Conservation (phyloP, 805 yeast species). For the Tetrapisispora pingtungensis region DNA sequence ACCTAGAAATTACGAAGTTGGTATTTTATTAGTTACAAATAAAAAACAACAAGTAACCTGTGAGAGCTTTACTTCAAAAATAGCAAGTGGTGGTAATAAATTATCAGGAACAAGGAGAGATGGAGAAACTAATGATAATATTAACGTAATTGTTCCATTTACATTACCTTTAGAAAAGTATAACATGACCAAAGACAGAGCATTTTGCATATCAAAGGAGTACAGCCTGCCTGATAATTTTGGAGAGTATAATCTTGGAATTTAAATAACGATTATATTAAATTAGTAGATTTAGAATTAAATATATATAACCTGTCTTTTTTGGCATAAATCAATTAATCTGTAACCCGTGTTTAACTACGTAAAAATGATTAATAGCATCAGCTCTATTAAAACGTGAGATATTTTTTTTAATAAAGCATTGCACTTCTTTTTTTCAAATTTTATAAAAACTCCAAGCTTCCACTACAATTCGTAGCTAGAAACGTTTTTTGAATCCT, state of each 20-base stretch:
- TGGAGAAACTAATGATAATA: background rate
- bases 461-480: too few relatives aligned
- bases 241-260: slow-evolving; percentile 6
- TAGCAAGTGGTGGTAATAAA: background rate
- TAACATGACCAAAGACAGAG: slow-evolving; percentile 8
- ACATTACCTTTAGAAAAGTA: slow-evolving; percentile 13
- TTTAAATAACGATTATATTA: background rate
- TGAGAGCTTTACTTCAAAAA: slow-evolving; percentile 15
- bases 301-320: too few relatives aligned
- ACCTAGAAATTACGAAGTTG: slow-evolving; percentile 45
- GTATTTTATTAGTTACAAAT: slow-evolving; percentile 36
- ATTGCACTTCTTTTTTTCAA: too few relatives aligned
- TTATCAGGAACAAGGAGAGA: background rate
- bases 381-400: too few relatives aligned
- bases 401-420: too few relatives aligned
- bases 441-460: too few relatives aligned
- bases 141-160: slow-evolving; percentile 19
- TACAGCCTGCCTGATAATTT: slow-evolving; percentile 10
- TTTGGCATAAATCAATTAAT: too few relatives aligned
- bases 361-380: too few relatives aligned
- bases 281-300: too few relatives aligned
- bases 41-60: slow-evolving; percentile 6
- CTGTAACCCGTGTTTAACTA: too few relatives aligned
- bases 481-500: too few relatives aligned
- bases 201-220: slow-evolving; percentile 14